Evolutionary conservation across 176 grass and related monocot genomes (phyloP), one percentile per base, ranked within the genome.

Genomic region (Rhynchospora pubera): DNA sequence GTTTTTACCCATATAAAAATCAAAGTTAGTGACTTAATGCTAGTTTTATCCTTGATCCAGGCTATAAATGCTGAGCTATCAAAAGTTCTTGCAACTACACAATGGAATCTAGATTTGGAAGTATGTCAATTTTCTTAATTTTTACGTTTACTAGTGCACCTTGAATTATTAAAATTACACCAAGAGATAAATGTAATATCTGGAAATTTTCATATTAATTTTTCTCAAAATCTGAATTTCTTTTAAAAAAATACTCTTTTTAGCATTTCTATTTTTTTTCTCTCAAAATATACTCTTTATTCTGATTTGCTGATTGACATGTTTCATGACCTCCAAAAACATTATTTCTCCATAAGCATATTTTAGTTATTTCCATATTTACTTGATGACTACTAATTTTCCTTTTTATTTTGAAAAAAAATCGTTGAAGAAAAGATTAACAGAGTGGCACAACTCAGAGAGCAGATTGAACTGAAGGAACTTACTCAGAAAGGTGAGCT

Each of bases 21-120:
- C 43, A 48, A 72, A 22, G 43, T 48, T 19, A 50, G 73, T 68
- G 55, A 61, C 16, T 61, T 83, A 63, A 69, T 57, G 65, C 83
- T 79, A 87, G 34, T 1, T 0, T 84, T 39, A 43, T 74, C 12
- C 80, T 83, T 74, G 5, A 30, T 11, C 13, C 89, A 99, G 96
- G 91, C 85, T 80, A 81, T 55, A 7, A 99, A 99, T 73, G 96
- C 89, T 67, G 96, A 99, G 58, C 96, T 99, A 62, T 86, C 96
- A 30, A 99, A 85, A 77, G 83, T 83, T 2, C 85, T 99, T 85
- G 96, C 96, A 71, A 90, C 79, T 53, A 84, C 86, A 69, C 91
- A 99, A 84, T 90, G 91, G 87, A 91, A 89, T 80, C 59, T 99
- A 24, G 91, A 99, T 80, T 65, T 93, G 83, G 89, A 91, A 79